A percentile compares a stretch with the other conserved stretches of the same genome.
Conservation (phyloP, 495 filamentous ascomycete genomes). For the Gamarada debralockiae region DNA sequence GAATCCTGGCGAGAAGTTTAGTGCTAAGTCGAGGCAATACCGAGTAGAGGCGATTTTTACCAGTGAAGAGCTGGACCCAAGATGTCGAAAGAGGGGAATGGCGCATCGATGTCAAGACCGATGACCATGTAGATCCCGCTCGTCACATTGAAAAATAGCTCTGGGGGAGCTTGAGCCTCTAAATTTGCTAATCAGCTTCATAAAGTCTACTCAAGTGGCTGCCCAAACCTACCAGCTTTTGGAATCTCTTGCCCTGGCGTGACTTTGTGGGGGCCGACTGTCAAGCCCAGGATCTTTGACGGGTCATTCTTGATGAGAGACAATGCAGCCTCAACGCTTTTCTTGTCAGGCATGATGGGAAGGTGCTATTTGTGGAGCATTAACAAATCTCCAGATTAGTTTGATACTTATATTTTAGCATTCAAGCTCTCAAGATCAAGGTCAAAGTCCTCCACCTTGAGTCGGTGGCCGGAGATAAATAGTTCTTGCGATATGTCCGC, state of each 20-base stretch:
- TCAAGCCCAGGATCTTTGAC: background rate
- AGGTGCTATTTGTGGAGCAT: too few relatives aligned
- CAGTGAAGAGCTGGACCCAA: conserved; percentile 45
- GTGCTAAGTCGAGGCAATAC: conserved; percentile 11
- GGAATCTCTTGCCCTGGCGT: background rate
- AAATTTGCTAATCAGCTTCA: too few relatives aligned
- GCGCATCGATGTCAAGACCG: conserved; percentile 48
- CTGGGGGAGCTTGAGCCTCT: conserved; percentile 6
- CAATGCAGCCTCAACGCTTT: background rate
- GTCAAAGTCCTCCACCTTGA: too few relatives aligned
- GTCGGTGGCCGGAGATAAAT: too few relatives aligned
- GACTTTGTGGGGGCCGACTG: background rate
- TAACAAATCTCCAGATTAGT: too few relatives aligned
- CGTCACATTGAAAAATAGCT: background rate
- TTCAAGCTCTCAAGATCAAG: too few relatives aligned
- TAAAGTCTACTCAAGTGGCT: too few relatives aligned
- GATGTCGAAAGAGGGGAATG: conserved; percentile 46
- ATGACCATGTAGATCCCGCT: conserved; percentile 40
- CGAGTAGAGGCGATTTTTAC: conserved; percentile 36
- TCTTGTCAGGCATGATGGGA: background rate
- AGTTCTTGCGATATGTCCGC: too few relatives aligned
- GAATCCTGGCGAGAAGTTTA: conserved; percentile 37
- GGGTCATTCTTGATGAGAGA: background rate
- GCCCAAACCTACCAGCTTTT: background rate
- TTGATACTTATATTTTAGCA: too few relatives aligned